Base-by-base conservation (phyloP, 306 rosid genomes). In the Herpetospermum pedunculosum region DNA sequence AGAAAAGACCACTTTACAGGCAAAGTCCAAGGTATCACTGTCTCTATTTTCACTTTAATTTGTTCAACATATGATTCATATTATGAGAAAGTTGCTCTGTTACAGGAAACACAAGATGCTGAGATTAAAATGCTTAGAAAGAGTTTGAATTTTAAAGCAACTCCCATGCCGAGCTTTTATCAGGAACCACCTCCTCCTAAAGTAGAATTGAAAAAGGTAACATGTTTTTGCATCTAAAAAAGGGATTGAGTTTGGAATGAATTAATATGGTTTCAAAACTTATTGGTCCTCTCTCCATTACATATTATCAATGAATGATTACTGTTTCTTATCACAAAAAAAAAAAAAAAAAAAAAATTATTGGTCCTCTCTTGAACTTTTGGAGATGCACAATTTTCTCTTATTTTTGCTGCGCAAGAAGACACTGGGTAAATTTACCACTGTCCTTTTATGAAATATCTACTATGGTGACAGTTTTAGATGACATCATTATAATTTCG, bases 81-180 rank as follows among this genome's bases (percentile, higher is more conserved):
- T 54, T 30, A 74, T 41, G 55, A 57, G 68, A 57, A 52, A 54
- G 77, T 57, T 18, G 14, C 63, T 76, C 29, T 74, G 69, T 78
- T 81, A 60, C 82, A 95, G 99, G 99, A 95, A 91, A 84, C 85
- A 49, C 99, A 80, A 87, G 91, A 89, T 59, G 95, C 95, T 28
- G 95, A 89, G 82, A 82, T 89, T 77, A 89, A 82, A 83, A 81
- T 54, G 88, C 88, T 87, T 47, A 80, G 95, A 80, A 87, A 87
- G 83, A 83, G 79, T 43, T 82, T 89, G 73, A 77, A 79, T 72
- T 89, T 89, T 82, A 89, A 85, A 82, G 95, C 95, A 77, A 87
- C 91, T 50, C 95, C 91, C 50, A 87, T 89, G 91, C 95, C 95
- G 63, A 89, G 82, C 85, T 89, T 89, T 78, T 89, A 89, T 74